Conservation (phyloP, 768 basidiomycete genomes). For the Auricularia cornea region DNA sequence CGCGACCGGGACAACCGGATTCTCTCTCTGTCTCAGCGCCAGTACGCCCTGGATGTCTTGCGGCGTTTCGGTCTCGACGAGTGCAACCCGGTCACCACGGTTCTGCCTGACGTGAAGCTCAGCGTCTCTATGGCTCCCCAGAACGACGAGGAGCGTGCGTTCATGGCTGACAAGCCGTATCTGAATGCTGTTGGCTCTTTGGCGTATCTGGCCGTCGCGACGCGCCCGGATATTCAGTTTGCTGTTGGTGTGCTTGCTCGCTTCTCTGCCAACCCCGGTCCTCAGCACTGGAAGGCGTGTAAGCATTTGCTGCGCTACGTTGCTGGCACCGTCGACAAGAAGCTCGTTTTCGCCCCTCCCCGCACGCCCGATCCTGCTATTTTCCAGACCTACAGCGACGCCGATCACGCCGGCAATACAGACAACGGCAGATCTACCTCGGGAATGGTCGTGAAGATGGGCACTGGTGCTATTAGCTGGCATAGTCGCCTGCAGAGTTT, state of each 20-base stretch:
- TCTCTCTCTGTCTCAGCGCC: background rate
- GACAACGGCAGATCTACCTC: too few species aligned
- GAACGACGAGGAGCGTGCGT: constrained; percentile 6
- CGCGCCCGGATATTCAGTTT: constrained; percentile 28
- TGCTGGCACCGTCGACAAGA: too few species aligned
- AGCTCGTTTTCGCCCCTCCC: too few species aligned
- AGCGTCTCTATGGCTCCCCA: constrained; percentile 2
- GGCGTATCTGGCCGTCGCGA: constrained; percentile 23
- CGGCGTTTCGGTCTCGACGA: background rate
- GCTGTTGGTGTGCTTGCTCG: constrained; percentile 19
- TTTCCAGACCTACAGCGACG: too few species aligned
- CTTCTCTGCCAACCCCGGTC: too few species aligned
- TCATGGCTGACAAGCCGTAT: constrained; percentile 21
- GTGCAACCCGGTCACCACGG: background rate
- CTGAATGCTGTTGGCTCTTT: constrained; percentile 22
- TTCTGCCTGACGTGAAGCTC: constrained; percentile 3
- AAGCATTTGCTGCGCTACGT: too few species aligned
- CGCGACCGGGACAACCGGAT: background rate
- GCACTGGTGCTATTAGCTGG: background rate
- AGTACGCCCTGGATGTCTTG: background rate
- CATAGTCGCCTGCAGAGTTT: too few species aligned
- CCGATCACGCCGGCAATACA: too few species aligned
- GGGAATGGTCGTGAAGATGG: constrained; percentile 5
- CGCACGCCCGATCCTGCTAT: too few species aligned
- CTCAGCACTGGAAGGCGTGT: too few species aligned